phyloP scores from a whole-genome alignment of 768 basidiomycete species.

The Boletus sp. region DNA sequence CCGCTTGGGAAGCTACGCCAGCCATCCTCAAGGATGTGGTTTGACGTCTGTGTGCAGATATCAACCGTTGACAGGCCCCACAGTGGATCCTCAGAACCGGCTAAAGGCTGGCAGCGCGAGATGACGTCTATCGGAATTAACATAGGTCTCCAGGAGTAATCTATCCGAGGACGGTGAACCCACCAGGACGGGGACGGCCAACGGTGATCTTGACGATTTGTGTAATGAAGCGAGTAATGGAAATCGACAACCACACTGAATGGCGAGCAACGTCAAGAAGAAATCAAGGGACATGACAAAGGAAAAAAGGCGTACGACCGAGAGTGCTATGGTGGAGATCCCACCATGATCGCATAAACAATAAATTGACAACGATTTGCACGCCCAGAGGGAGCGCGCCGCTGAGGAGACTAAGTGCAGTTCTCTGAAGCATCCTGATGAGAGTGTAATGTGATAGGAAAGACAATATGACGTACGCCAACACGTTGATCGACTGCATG shows the following conservation, averaged over 20 bases:
- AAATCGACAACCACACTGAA: conserved; percentile 64
- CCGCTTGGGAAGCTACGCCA: conserved; percentile 92
- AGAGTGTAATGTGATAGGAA: background rate
- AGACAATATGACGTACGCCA: conserved; percentile 34
- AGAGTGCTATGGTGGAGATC: conserved; percentile 72
- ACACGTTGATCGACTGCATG: conserved; percentile 70
- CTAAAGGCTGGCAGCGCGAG: conserved; percentile 55
- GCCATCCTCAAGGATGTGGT: conserved; percentile 62
- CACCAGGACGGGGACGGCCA: conserved; percentile 85
- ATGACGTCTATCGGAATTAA: conserved; percentile 21
- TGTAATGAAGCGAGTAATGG: conserved; percentile 74
- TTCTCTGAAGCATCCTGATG: conserved; percentile 18
- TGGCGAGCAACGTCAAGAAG: background rate
- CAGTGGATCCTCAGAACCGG: conserved; percentile 60
- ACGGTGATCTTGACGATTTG: conserved; percentile 82
- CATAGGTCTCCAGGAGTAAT: background rate
- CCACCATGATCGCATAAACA: conserved; percentile 82
- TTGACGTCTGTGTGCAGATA: conserved; percentile 74
- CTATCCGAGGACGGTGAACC: background rate
- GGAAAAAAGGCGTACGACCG: conserved; percentile 19
- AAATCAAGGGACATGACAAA: no score
- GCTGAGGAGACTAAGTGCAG: conserved; percentile 43
- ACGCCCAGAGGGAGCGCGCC: conserved; percentile 58
- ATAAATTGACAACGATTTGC: conserved; percentile 62
- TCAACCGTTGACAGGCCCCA: conserved; percentile 68